A percentile compares a stretch with the other conserved stretches of the same genome.
These are phyloP conservation scores for Moesziomyces sp. DNA, from an alignment of 1,284 basidiomycete genomes.

Conservation along the genomic window DNA sequence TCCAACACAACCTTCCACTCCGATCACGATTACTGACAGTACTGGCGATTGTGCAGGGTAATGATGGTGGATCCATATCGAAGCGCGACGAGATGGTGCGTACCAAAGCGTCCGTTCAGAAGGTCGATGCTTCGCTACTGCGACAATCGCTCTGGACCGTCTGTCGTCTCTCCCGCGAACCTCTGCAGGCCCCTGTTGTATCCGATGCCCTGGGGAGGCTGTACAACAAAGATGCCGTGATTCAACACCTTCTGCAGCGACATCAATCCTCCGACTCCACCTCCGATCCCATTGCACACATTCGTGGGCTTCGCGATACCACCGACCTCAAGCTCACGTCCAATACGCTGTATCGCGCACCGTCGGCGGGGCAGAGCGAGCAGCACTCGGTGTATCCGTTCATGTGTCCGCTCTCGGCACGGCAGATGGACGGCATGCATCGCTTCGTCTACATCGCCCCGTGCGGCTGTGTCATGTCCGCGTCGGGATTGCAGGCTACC, in stretches of 20 bases:
- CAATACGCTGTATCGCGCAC: constrained; percentile 42
- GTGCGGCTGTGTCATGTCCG: constrained; percentile 62
- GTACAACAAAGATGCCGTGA: constrained; percentile 65
- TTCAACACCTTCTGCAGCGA: constrained; percentile 57
- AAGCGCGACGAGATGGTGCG: constrained; percentile 62
- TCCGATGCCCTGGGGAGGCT: constrained; percentile 59
- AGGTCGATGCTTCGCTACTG: constrained; percentile 49
- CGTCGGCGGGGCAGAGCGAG: constrained; percentile 15
- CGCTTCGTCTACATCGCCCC: constrained; percentile 57
- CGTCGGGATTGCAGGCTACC: constrained; percentile 47
- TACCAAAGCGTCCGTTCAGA: constrained; percentile 38
- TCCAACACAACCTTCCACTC: too few relatives aligned
- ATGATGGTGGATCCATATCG: constrained; percentile 65
- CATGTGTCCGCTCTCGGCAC: constrained; percentile 60
- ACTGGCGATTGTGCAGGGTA: constrained; percentile 42
- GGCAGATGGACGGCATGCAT: constrained; percentile 61
- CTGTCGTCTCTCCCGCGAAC: constrained; percentile 55
- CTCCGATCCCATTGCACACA: constrained; percentile 37
- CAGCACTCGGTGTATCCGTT: constrained; percentile 42
- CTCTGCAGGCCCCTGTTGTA: constrained; percentile 54
- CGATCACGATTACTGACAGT: constrained; percentile 4
- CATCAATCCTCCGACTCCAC: constrained; percentile 1
- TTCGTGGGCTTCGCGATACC: constrained; percentile 59
- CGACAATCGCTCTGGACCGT: constrained; percentile 57
- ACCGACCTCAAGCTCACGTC: constrained; percentile 42